A percentile compares a stretch with the other conserved stretches of the same genome.
Evolutionary conservation across 306 rosid genomes (phyloP).

Genomic region (Ceratonia siliqua): DNA sequence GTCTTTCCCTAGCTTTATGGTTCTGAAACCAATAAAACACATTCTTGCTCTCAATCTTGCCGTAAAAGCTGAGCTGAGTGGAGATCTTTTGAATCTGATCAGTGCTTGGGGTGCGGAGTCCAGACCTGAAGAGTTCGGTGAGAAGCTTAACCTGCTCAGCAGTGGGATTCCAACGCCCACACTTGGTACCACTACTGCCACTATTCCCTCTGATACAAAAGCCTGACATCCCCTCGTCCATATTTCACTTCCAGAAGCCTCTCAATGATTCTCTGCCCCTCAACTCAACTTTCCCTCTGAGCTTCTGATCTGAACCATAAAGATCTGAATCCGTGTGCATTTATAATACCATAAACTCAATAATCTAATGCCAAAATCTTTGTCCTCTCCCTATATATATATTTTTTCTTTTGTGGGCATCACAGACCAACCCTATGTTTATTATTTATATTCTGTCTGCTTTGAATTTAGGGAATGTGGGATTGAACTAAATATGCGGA

Average conservation of each 20-base stretch:
- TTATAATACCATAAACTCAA: slow-evolving; percentile 49
- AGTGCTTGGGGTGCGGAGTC: slow-evolving; percentile 89
- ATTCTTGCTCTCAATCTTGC: slow-evolving; percentile 96
- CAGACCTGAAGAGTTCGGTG: slow-evolving; percentile 79
- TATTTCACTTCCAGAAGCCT: slow-evolving; percentile 31
- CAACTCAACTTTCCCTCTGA: slow-evolving; percentile 39
- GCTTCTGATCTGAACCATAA: slow-evolving; percentile 43
- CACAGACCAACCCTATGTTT: slow-evolving; percentile 23
- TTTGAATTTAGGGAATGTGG: slow-evolving; percentile 64
- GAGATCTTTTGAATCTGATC: slow-evolving; percentile 96
- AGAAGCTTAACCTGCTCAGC: slow-evolving; percentile 80
- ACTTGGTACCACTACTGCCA: slow-evolving; percentile 57
- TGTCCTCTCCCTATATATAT: slow-evolving; percentile 22
- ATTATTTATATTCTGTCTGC: slow-evolving; percentile 38
- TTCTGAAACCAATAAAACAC: slow-evolving; percentile 98
- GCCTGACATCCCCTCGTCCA: slow-evolving; percentile 75
- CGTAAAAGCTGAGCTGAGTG: slow-evolving; percentile 80
- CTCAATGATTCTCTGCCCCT: slow-evolving; percentile 34
- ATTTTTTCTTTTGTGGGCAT: slow-evolving; percentile 30
- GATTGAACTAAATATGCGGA: slow-evolving; percentile 47
- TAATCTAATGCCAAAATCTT: slow-evolving; percentile 2
- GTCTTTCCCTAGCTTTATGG: slow-evolving; percentile 93
- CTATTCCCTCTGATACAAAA: slow-evolving; percentile 56
- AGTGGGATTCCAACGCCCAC: slow-evolving; percentile 99
- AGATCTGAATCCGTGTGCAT: slow-evolving; percentile 59